Evolutionary conservation across 2,329 filamentous ascomycete genomes (phyloP), one percentile per base, ranked within the genome.

Genomic region (Sporothrix phasma): DNA sequence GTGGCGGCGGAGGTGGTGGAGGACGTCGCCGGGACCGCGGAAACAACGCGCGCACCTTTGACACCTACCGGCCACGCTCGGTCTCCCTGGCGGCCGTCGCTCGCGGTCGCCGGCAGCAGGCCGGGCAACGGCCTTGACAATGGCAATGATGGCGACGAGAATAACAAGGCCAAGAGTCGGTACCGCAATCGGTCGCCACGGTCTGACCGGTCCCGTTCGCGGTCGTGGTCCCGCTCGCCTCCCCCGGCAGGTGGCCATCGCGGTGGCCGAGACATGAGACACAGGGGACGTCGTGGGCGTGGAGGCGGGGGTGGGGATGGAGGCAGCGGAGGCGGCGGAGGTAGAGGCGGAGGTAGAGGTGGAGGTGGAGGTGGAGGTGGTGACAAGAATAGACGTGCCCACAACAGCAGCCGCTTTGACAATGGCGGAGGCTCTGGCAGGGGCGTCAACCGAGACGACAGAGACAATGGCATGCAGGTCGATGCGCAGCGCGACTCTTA

Each of bases 1-100:
- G 54, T 10, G 41, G 41, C 1, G 49, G 6, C 56, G 60, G 69
- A 49, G 67, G 67, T 19, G 69, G 68, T 3, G 60, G 70, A 61
- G 59, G 69, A 58, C 66, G 68, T 24, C 69, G 69, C 7, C 22
- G 58, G 22, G 46, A 49, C 46, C 56, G 63, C 41, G 22, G 37
- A 17, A 45, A 51, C 39, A 34, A 54, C 22, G 24, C 49, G 26
- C 78, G 37, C 41, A n/a, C 26, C 6, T 54, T 54, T 17, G 65
- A 69, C 22, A 66, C 56, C 31, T 89, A 88, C 72, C 80, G 86
- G 5, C 86, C 86, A n/a, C 78, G 79, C 29, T 84, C 84, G 0
- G 71, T 77, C 6, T 84, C 84, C 76, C 80, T 63, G 80, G 79
- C 41, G 73, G 78, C 29, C 77, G 73, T 8, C 73, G 77, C 19